Base-by-base conservation (phyloP, 176 grass and related monocot genomes). In the Hsuehochloa calcarea region DNA sequence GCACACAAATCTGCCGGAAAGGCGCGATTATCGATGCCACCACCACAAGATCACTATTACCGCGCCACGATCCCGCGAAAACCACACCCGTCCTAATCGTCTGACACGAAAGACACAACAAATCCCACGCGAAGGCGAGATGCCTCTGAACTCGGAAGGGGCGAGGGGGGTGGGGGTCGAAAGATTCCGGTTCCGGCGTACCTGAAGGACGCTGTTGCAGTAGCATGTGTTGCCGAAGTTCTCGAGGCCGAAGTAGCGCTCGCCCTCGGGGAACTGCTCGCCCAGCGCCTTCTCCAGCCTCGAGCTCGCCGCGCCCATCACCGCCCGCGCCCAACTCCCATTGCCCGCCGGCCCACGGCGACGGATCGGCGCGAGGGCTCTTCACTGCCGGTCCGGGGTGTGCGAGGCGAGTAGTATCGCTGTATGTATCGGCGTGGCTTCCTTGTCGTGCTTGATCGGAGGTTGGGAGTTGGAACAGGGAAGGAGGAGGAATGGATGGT, bases 161-260 rank as follows among this genome's bases (percentile, higher is more conserved):
- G 60, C 5, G 13, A 5, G 66, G 55, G 15, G 40, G 43, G 31
- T 34, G 31, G 31, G 31, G 31, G 31, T 34, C 31, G 31, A 20
- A 19, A 50, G 58, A 85, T 85, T 58, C 39, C 2, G 63, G 10
- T 8, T 16, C 38, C 63, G 70, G 29, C 40, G 40, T 82, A 98
- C 95, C 95, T 98, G 93, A 47, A 98, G 87, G 75, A 98, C 95
- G 91, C 95, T 98, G 83, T 98, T 98, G 89, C 95, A 98, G 84
- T 98, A 98, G 88, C 95, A 98, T 75, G 95, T 98, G 84, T 98
- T 98, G 62, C 95, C 95, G 85, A 98, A 98, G 90, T 98, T 98
- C 71, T 98, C 95, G 75, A 98, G 95, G 43, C 95, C 95, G 71
- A 97, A 98, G 88, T 98, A 98, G n/a, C 95, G 91, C 93, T 95